Conservation (phyloP, 495 filamentous ascomycete species). For the Staphylotrichum tortipilum region DNA sequence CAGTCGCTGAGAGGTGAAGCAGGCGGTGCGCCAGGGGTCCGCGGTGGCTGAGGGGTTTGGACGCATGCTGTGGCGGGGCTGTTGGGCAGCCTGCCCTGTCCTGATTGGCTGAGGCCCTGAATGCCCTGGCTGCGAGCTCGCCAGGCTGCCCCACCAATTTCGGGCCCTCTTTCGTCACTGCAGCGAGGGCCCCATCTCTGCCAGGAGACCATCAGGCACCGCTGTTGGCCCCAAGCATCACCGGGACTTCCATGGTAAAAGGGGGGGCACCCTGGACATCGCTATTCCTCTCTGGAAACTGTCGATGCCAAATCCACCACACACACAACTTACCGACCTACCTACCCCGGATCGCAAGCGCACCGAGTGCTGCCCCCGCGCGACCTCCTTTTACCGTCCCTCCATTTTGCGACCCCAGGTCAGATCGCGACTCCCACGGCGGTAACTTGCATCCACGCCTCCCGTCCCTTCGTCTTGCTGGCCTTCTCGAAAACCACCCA, state of each 20-base stretch:
- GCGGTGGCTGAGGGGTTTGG: constrained; percentile 9
- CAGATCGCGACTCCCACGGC: too few relatives aligned
- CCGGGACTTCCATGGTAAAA: not conserved
- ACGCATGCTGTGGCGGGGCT: constrained; percentile 2
- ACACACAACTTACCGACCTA: not conserved
- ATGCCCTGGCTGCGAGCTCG: not conserved
- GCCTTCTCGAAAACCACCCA: constrained; percentile 2
- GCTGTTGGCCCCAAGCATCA: constrained; percentile 1
- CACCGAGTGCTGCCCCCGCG: not conserved
- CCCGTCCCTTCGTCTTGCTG: too few relatives aligned
- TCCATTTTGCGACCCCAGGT: too few relatives aligned
- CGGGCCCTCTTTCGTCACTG: constrained; percentile 18
- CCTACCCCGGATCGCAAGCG: not conserved
- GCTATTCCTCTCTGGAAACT: too few relatives aligned
- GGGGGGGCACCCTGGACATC: not conserved
- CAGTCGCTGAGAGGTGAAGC: too few relatives aligned
- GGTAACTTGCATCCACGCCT: too few relatives aligned
- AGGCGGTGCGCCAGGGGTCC: too few relatives aligned
- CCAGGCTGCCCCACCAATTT: constrained; percentile 13
- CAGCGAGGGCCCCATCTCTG: constrained; percentile 1
- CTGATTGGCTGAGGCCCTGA: not conserved
- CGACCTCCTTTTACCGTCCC: too few relatives aligned
- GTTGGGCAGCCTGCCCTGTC: too few relatives aligned
- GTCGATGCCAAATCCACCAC: not conserved
- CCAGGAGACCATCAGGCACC: constrained; percentile 13